Evolutionary conservation across 345 rosid species (phyloP), one percentile per base, ranked within the genome.

Genomic region (Eucalyptus paniculata): DNA sequence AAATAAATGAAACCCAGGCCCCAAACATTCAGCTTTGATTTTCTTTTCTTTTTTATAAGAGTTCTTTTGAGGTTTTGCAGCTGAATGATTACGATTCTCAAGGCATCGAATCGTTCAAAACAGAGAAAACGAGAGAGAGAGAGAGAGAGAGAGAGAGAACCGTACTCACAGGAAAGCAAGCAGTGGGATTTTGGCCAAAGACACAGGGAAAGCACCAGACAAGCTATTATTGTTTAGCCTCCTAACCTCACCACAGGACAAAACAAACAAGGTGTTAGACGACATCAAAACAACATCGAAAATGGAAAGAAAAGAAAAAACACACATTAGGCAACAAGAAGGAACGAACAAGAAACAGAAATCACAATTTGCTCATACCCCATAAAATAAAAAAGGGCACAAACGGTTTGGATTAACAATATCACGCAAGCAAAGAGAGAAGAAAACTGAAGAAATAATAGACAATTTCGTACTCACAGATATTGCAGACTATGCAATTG

Each of bases 171-270:
- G 91, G 96, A 97, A 97, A 56, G 96, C 94, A 89, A 97, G 99
- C 87, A 89, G 93, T 89, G 97, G 93, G 90, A 94, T 92, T 93
- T 95, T 94, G 92, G 97, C 94, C 51, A 97, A 90, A 91, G 96
- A 94, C 86, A 90, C 94, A 85, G 99, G 99, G 87, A 96, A 94
- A 87, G 95, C 93, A 86, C 99, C 99, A 90, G 96, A 94, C 90
- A 97, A 93, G 93, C 97, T 96, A 90, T 97, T 97, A 92, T 97
- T 96, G 95, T 97, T 97, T 92, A 97, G 94, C 93, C 99, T 96
- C 95, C 99, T 97, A 87, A 50, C 69, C 44, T 53, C 88, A 26
- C 56, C 96, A 92, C 94, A 90, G 15, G 58, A 88, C 58, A 91
- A n/a, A 30, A 87, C 91, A 81, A 65, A 72, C 51, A 90, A 62